Conservation (phyloP, 2,329 filamentous ascomycete species). For the Pseudomassariella vexata region DNA sequence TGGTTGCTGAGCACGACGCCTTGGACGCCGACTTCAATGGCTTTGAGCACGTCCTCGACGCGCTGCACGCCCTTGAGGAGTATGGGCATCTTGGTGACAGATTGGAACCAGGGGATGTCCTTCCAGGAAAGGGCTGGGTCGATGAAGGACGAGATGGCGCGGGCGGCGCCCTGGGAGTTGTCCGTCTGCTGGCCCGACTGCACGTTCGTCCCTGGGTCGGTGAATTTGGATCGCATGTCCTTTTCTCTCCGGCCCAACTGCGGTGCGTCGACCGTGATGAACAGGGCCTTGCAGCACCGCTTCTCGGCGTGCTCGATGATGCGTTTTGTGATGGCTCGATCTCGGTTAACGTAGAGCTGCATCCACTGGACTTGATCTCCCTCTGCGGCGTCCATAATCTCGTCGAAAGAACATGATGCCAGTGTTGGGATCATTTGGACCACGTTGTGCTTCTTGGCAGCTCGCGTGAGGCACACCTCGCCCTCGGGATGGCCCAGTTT, state of each 20-base stretch:
- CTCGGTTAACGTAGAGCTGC: conserved; percentile 95
- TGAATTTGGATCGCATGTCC: conserved; percentile 93
- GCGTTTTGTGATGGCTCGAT: conserved; percentile 80
- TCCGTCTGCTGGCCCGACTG: conserved; percentile 74
- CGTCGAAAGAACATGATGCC: conserved; percentile 94
- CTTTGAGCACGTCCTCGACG: conserved; percentile 87
- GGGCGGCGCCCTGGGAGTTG: conserved; percentile 83
- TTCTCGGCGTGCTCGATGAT: conserved; percentile 90
- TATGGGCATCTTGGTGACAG: conserved; percentile 90
- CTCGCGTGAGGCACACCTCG: conserved; percentile 83
- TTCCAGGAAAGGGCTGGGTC: conserved; percentile 91
- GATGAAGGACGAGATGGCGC: conserved; percentile 95
- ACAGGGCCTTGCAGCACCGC: conserved; percentile 89
- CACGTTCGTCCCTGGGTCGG: conserved; percentile 75
- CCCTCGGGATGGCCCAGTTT: conserved; percentile 93
- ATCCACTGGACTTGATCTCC: conserved; percentile 90
- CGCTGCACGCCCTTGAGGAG: conserved; percentile 95
- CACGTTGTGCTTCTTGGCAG: conserved; percentile 78
- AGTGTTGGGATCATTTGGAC: conserved; percentile 98
- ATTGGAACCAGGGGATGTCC: conserved; percentile 88
- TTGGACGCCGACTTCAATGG: conserved; percentile 75
- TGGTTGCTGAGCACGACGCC: conserved; percentile 95
- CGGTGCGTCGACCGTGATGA: conserved; percentile 97
- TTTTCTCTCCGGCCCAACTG: conserved; percentile 94
- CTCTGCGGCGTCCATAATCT: conserved; percentile 80